Base-by-base conservation (phyloP, 2,329 filamentous ascomycete genomes). In the Colletotrichum tropicicola region DNA sequence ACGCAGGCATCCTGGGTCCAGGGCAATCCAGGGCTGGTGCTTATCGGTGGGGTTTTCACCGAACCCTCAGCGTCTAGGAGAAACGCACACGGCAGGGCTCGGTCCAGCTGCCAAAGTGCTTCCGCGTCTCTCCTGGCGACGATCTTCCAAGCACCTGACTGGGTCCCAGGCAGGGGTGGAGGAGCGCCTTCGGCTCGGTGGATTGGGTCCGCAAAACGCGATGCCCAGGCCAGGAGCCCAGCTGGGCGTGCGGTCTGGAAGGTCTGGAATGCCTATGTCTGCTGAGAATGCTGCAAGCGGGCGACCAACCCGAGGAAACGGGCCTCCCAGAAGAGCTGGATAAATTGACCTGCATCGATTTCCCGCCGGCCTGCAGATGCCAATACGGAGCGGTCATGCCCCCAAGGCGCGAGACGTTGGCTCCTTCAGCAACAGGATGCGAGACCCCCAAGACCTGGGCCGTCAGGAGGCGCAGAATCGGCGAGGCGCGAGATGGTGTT, bases 271-370 rank as follows among this genome's bases (percentile, higher is more conserved):
- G 37, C 19, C 41, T 55, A 49, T 65, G 57, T 65, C 41, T 65
- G 61, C 56, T 54, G 57, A 61, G 57, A 51, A 44, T 51, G 57
- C 57, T 65, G 61, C 61, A 65, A 55, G 49, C 57, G 61, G 57
- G 23, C 54, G 23, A 45, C 27, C 21, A 23, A 25, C 35, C 43
- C 44, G 44, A 44, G 17, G n/a, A 65, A 65, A 55, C 17, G 39
- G 43, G 17, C 41, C 44, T 48, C 41, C 19, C 35, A 51, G 27
- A 32, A 19, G 27, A 49, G 57, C 61, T 65, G 61, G 49, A 51
- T 60, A 45, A 61, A 51, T 39, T 65, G 49, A 30, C 49, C 37
- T 55, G 61, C 61, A 61, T 65, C 44, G 43, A 41, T 7, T 48
- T 60, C 57, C 61, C 23, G 60, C 57, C 44, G 17, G 37, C 49